A percentile compares a stretch with the other conserved stretches of the same genome.
Conservation (phyloP, 148 eudicot species). For the Drosera capensis region DNA sequence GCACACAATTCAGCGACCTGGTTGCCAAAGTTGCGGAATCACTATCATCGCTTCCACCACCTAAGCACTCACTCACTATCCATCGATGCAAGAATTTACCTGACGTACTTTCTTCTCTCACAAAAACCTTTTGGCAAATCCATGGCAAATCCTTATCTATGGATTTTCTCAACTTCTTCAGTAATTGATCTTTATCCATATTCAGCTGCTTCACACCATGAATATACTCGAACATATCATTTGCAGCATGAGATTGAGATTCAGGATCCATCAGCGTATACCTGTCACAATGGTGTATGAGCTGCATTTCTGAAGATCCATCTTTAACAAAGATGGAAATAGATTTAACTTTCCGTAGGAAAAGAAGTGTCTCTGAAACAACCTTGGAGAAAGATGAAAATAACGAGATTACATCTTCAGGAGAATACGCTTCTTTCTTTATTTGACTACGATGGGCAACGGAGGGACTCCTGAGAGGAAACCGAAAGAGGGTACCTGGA, state of each 20-base stretch:
- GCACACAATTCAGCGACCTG: conserved; percentile 43
- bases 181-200: conserved; percentile 46
- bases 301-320: conserved; percentile 69
- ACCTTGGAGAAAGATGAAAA: conserved; percentile 87
- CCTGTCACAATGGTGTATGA: conserved; percentile 63
- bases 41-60: conserved; percentile 26
- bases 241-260: conserved; percentile 33
- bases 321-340: conserved; percentile 78
- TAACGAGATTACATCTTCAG: conserved; percentile 80
- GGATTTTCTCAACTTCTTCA: conserved; percentile 52
- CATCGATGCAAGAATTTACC: conserved; percentile 45
- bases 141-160: conserved; percentile 49
- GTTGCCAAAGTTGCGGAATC: conserved; percentile 24
- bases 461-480: conserved; percentile 62
- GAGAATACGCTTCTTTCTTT: conserved; percentile 70
- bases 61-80: conserved; percentile 86
- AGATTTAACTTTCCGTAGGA: conserved; percentile 77
- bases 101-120: conserved; percentile 46
- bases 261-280: conserved; percentile 39
- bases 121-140: conserved; percentile 68
- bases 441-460: conserved; percentile 91
- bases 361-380: conserved; percentile 79
- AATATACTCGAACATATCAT: conserved; percentile 43
- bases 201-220: conserved; percentile 37
- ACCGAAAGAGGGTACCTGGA: conserved; percentile 97